Evolutionary conservation across 169 alveolate genomes (phyloP), one percentile per base, ranked within the genome.

Genomic region (Babesia gibsoni): DNA sequence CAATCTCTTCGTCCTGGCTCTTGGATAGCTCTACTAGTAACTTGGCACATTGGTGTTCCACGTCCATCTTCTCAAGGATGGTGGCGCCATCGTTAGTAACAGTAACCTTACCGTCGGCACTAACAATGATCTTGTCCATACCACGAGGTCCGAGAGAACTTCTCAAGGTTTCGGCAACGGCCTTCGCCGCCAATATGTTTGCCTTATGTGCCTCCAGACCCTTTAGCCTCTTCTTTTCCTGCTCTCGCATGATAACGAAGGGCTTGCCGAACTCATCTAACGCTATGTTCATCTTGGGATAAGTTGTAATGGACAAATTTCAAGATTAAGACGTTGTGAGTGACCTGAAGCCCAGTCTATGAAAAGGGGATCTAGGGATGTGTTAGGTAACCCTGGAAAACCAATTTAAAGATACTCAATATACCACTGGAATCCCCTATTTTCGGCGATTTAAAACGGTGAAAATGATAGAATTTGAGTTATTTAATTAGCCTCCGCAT

Each of bases 131-230:
- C 81, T 98, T 98, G 80, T 98, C 99, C 99, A 98, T 98, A 27
- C 99, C 99, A 72, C 96, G 95, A 20, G 99, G 99, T 0, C 99
- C 99, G 67, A 98, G 93, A 20, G 99, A 96, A 56, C 99, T 93
- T 65, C 95, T 89, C 64, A 98, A 89, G 18, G 98, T 90, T 80
- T 93, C 95, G 7, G 99, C 98, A 9, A 97, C 96, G 23, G 98
- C 93, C 64, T 93, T 84, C 4, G 99, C 99, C n/a, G 99, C 99
- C 67, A 94, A 53, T 33, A 98, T 98, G 84, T 98, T 95, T 41
- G 98, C 95, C 90, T 95, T 93, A 83, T 97, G 98, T 16, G 99
- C 99, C 82, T 96, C 99, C 14, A 94, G 87, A 20, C 99, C 99
- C 80, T 94, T 95, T 33, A 96, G 78, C 73, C 99, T 89, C 89